Base-by-base conservation (phyloP, 2,329 filamentous ascomycete species). In the Raffaelea albimanens region DNA sequence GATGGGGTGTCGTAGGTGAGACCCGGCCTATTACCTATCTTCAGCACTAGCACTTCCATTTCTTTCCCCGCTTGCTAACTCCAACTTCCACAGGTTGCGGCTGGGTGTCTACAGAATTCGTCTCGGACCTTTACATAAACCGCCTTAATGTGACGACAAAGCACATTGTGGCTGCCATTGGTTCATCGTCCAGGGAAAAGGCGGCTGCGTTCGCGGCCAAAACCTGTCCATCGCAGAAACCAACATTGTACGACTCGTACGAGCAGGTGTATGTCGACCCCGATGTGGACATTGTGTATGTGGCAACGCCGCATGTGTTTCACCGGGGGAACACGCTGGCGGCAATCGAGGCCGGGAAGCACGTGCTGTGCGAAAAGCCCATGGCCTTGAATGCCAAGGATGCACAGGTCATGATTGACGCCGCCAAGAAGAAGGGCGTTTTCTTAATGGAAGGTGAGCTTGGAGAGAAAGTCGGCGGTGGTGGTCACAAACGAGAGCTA, bases 341-440 rank as follows among this genome's bases (percentile, higher is more conserved):
- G n/a, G 45, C 45, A 14, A 46, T 85, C 16, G 59, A 63, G 16
- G 80, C 80, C 2, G 80, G 80, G n/a, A 86, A 85, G 61, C 80
- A 85, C 57, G 81, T 85, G 8, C 67, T 85, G 2, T 76, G 75
- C 10, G 82, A 85, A 63, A 85, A 85, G 63, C 82, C 82, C 33
- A 69, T 85, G 40, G 80, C 77, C 18, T 25, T 46, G 2, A 42
- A 42, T n/a, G 8, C 3, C 18, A 22, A 18, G 14, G 45, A 46
- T 31, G 64, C 68, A 0, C 57, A 52, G 29, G 62, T 68, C 29
- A 63, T 71, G 5, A 61, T 69, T 10, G 59, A 54, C 1, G 63
- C 65, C 0, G 69, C 69, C 0, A 58, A 61, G 47, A 49, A 53
- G 29, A 67, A 67, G 50, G 63, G 64, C 11, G 63, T 72, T 2